Evolutionary conservation across 2,329 filamentous ascomycete species (phyloP).

Genomic region (Ophiosphaerella narmari): DNA sequence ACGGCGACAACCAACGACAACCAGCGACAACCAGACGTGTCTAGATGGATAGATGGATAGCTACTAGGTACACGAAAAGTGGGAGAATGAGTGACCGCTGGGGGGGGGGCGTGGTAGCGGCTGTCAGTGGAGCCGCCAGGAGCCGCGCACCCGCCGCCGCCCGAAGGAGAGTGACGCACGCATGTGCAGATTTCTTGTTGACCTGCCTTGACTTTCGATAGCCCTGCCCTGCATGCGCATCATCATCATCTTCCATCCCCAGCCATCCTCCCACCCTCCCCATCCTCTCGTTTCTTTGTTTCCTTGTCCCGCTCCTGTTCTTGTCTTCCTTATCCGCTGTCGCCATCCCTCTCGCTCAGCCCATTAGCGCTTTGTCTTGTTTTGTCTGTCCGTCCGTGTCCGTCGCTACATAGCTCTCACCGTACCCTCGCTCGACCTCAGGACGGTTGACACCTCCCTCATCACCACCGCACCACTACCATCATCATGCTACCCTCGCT

Average conservation of each 20-base stretch:
- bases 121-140: no score
- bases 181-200: no score
- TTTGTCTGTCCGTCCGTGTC: background rate
- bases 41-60: no score
- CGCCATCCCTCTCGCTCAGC: background rate
- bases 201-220: no score
- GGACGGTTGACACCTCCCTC: background rate
- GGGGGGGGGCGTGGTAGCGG: no score
- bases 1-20: constrained; percentile 1
- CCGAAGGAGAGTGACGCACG: no score
- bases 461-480: background rate
- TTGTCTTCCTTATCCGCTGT: background rate
- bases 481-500: constrained; percentile 26
- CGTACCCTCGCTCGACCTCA: background rate
- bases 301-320: background rate
- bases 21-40: background rate
- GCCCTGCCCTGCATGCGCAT: no score
- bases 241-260: background rate
- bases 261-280: background rate
- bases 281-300: background rate
- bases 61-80: no score
- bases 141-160: no score
- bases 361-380: background rate
- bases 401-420: background rate
- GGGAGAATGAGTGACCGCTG: no score